Evolutionary conservation across 1,284 basidiomycete genomes (phyloP).

Genomic region (Xerocomus amazonicus): DNA sequence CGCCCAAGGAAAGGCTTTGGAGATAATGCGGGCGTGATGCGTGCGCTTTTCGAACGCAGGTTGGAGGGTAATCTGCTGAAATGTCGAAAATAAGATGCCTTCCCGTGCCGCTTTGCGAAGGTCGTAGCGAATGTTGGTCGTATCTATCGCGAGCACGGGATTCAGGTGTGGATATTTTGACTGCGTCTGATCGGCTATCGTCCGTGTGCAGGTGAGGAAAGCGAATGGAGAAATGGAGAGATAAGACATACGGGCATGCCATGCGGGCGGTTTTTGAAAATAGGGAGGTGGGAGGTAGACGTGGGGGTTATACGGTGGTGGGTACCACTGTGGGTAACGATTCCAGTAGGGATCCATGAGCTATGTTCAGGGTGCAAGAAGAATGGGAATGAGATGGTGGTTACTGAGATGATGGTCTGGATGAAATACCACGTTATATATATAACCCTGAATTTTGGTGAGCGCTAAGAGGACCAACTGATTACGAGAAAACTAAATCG

Average conservation of each 20-base stretch:
- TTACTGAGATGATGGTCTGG: conserved; percentile 4
- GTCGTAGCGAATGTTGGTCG: conserved; percentile 49
- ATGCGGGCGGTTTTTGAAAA: conserved; percentile 11
- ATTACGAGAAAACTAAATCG: conserved; percentile 6
- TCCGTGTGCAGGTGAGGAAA: neutral
- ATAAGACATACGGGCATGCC: conserved; percentile 17
- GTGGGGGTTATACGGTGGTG: conserved; percentile 31
- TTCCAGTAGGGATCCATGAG: conserved; percentile 25
- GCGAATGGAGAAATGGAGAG: neutral
- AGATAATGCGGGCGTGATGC: conserved; percentile 46
- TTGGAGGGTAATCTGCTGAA: conserved; percentile 35
- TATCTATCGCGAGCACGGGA: conserved; percentile 48
- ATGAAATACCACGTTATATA: conserved; percentile 5
- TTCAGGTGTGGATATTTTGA: conserved; percentile 44
- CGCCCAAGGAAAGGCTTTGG: conserved; percentile 56
- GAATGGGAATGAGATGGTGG: conserved; percentile 1
- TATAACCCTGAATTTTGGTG: neutral
- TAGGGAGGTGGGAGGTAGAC: conserved; percentile 28
- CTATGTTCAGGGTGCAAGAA: neutral
- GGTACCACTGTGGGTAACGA: conserved; percentile 23
- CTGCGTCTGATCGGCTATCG: conserved; percentile 19
- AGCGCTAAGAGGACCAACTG: conserved; percentile 7
- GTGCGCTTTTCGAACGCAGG: conserved; percentile 36
- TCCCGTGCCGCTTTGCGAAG: conserved; percentile 39
- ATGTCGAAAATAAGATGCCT: conserved; percentile 42